phyloP scores from a whole-genome alignment of 2,329 filamentous ascomycete species.

The Ceratocystis cubensis region DNA sequence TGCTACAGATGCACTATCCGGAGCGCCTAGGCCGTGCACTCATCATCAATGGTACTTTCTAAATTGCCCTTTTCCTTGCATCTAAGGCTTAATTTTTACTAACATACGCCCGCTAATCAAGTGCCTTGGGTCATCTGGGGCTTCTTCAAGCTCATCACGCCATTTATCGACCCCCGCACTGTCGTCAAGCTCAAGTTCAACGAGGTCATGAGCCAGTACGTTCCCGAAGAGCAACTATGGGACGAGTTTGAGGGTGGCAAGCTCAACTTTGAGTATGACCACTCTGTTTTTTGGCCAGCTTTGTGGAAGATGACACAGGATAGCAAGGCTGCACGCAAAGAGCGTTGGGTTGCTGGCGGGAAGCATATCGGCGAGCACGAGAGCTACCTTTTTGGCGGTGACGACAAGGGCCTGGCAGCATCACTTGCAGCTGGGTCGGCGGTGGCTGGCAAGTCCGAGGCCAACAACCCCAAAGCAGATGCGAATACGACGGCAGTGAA shows the following conservation, averaged over 20 bases:
- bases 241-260: slow-evolving; percentile 60
- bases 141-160: slow-evolving; percentile 92
- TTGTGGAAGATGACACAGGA: slow-evolving; percentile 58
- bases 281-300: slow-evolving; percentile 77
- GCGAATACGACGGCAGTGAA: not conserved
- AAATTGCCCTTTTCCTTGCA: not conserved
- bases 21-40: slow-evolving; percentile 80
- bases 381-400: slow-evolving; percentile 63
- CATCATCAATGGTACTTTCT: slow-evolving; percentile 65
- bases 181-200: slow-evolving; percentile 96
- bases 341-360: slow-evolving; percentile 69
- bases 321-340: slow-evolving; percentile 47
- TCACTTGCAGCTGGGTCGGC: slow-evolving; percentile 16
- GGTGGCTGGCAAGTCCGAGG: slow-evolving; percentile 17
- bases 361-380: slow-evolving; percentile 77
- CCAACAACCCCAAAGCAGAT: slow-evolving; percentile 14
- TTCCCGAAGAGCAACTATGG: slow-evolving; percentile 73
- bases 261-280: slow-evolving; percentile 84
- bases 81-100: slow-evolving; percentile 16
- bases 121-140: slow-evolving; percentile 83
- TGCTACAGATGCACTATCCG: slow-evolving; percentile 91
- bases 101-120: slow-evolving; percentile 27
- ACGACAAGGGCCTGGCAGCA: slow-evolving; percentile 17
- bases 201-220: slow-evolving; percentile 71
- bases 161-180: slow-evolving; percentile 92